A percentile compares a stretch with the other conserved stretches of the same genome.
Evolutionary conservation across 2,329 filamentous ascomycete species (phyloP).

Genomic region (Alternaria atra): DNA sequence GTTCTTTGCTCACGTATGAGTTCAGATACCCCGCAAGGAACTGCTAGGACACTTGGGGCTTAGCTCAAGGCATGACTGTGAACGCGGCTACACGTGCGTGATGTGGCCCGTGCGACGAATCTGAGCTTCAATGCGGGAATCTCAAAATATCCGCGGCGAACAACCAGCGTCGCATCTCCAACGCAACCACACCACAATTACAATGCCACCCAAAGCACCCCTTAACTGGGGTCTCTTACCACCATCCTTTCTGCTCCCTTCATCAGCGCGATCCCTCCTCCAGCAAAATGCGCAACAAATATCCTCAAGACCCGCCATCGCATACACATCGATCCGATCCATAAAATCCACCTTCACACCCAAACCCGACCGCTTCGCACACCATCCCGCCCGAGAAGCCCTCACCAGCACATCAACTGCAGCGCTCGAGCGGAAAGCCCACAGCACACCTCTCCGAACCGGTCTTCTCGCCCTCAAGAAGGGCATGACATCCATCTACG

Average conservation of each 20-base stretch:
- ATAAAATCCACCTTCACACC: conserved; percentile 67
- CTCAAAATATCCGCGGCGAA: conserved; percentile 35
- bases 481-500: conserved; percentile 93
- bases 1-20: neutral
- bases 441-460: conserved; percentile 71
- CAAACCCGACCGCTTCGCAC: conserved; percentile 63
- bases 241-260: conserved; percentile 40
- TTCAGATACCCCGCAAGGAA: neutral
- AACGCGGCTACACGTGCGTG: conserved; percentile 15
- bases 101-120: conserved; percentile 8
- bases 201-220: conserved; percentile 48
- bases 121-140: neutral
- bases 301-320: conserved; percentile 20
- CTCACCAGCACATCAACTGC: conserved; percentile 65
- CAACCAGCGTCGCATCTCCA: conserved; percentile 15
- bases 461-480: conserved; percentile 90
- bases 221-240: conserved; percentile 47
- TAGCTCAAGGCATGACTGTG: conserved; percentile 1
- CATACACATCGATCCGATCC: conserved; percentile 41
- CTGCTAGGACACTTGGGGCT: neutral
- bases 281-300: conserved; percentile 24
- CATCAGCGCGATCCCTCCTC: conserved; percentile 36
- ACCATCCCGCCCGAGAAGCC: conserved; percentile 59
- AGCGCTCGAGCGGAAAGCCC: conserved; percentile 67
- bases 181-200: conserved; percentile 16